Evolutionary conservation across 176 grass and related monocot species (phyloP), one percentile per base, ranked within the genome.

Genomic region (Cenchrus purpureus): DNA sequence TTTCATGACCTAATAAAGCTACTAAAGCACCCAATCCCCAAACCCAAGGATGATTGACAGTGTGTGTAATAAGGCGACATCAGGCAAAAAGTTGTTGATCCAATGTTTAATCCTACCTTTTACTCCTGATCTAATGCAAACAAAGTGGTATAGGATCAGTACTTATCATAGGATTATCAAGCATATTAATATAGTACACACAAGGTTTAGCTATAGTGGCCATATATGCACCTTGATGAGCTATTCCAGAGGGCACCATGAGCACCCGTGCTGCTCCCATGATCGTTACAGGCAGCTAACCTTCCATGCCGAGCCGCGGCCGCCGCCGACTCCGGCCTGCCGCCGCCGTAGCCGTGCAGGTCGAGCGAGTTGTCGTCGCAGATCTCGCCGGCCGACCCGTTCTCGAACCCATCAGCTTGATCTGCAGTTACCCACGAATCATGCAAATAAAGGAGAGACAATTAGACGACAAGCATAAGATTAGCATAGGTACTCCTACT

Each of bases 311-410:
- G 81, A 44, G 85, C 69, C 19, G 69, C 68, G 42, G 43, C 31
- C 12, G 59, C 76, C 15, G 67, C 76, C 63, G 71, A 19, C 46
- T 50, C 82, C 12, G 71, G 62, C 80, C 84, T 74, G 76, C 80
- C 70, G n/a, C 57, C 51, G 53, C n/a, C 2, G 34, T 28, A 29
- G 42, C 74, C 80, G 14, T 79, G 79, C 6, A 88, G 79, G 32
- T 94, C 79, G 12, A 86, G 67, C 79, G 84, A 90, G 83, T 88
- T 91, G 64, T 94, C 92, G 57, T 94, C 92, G 63, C 86, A 94
- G 65, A 94, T 91, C 83, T 94, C 92, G 51, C 91, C 91, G 4
- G 85, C 61, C 17, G 91, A 90, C 1, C 87, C 91, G 42, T 87
- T 90, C 82, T 93, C 91, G 57, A 88, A 88, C 40, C 88, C 92